Evolutionary conservation across 129 eudicot species (phyloP).

Genomic region (Helianthus tuberosus): DNA sequence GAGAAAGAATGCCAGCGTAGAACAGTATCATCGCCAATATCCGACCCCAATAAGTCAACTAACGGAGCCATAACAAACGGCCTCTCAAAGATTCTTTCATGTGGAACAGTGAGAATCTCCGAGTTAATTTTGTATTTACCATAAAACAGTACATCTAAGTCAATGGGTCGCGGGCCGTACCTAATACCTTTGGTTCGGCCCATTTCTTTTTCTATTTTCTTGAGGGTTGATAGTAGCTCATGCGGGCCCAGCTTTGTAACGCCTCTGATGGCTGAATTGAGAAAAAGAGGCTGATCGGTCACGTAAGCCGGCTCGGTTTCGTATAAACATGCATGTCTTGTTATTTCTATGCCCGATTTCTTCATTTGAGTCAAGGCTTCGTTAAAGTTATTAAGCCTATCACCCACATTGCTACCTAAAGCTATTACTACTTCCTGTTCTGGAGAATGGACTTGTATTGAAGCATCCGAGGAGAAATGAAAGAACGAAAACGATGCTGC

Average conservation of each 20-base stretch:
- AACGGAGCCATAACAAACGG: slow-evolving; percentile 94
- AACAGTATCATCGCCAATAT: slow-evolving; percentile 54
- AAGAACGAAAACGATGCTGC: slow-evolving; percentile 54
- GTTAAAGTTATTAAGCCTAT: slow-evolving; percentile 71
- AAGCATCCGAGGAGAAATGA: slow-evolving; percentile 50
- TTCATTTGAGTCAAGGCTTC: slow-evolving; percentile 75
- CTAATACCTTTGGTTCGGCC: slow-evolving; percentile 85
- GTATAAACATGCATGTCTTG: slow-evolving; percentile 76
- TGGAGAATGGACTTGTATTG: slow-evolving; percentile 64
- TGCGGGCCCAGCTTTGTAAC: slow-evolving; percentile 80
- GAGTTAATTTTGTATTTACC: slow-evolving; percentile 64
- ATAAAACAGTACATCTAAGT: slow-evolving; percentile 78
- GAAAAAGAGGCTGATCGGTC: slow-evolving; percentile 87
- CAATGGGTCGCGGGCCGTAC: slow-evolving; percentile 97
- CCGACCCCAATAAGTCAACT: slow-evolving; percentile 73
- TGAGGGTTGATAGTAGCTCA: slow-evolving; percentile 58
- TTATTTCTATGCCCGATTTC: slow-evolving; percentile 70
- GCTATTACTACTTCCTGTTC: slow-evolving; percentile 92
- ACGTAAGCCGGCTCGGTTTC: slow-evolving; percentile 96
- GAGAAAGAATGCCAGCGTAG: slow-evolving; percentile 68
- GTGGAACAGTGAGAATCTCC: slow-evolving; percentile 74
- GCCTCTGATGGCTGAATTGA: slow-evolving; percentile 94
- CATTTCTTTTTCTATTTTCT: slow-evolving; percentile 86
- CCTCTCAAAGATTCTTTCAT: slow-evolving; percentile 91
- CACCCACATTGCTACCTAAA: slow-evolving; percentile 88